Evolutionary conservation across 2,329 filamentous ascomycete genomes (phyloP), one percentile per base, ranked within the genome.

Genomic region (Aspergillus viridinutans): DNA sequence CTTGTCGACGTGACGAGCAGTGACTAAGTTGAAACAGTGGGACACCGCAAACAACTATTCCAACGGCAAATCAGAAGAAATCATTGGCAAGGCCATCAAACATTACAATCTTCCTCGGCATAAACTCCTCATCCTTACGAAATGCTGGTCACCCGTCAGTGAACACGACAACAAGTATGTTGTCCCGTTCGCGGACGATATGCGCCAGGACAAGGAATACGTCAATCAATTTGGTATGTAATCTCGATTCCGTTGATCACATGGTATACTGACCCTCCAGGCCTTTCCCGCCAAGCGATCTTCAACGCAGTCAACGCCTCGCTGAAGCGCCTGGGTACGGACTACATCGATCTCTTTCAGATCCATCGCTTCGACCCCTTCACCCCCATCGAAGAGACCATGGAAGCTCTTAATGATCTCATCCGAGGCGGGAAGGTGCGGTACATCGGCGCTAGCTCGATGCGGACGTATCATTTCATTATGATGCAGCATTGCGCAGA

Each of bases 41-140:
- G 50, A 52, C 29, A 52, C 50, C 2, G 50, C 50, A 9, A 52
- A 52, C 50, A 52, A 66, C 3, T 73, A 73, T 56, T 70, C 66
- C 3, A 83, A 88, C 67, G 87, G 86, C 8, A 71, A 70, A 1
- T 85, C 81, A 6, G 87, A 90, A 72, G 70, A 76, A 45, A 84
- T 90, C 63, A 81, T 90, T 55, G 86, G 78, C 50, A 85, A 85
- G 66, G 85, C 85, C 4, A 53, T 68, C 1, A 38, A 12, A 1
- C 49, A 32, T 45, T 65, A 64, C 51, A 52, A 47, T 7, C 66
- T 67, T 23, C 61, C 62, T 4, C 64, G 66, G 17, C 57, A 53
- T 14, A 56, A 51, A 21, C 61, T 67, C 2, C 63, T 66, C 3
- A 63, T 68, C 23, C 60, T 68, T 59, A 61, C 63, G 1, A 67